phyloP scores from a whole-genome alignment of 2,329 filamentous ascomycete species.

The Seiridium unicorne region DNA sequence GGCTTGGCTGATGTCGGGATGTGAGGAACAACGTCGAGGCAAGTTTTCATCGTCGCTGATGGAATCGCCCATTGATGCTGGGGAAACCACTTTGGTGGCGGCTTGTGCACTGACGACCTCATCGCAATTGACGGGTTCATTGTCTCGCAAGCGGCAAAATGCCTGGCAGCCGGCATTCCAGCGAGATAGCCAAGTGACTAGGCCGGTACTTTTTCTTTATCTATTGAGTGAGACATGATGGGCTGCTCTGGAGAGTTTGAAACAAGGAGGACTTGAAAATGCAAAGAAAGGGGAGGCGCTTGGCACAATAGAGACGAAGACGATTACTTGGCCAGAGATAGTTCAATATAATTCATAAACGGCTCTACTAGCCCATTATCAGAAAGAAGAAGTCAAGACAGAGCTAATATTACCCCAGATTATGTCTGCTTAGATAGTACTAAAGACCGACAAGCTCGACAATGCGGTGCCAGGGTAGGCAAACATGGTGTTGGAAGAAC shows the following conservation, averaged over 20 bases:
- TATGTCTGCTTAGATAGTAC: conserved; percentile 35
- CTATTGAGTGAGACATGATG: neutral
- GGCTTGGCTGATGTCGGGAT: too few species aligned
- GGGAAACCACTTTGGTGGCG: too few species aligned
- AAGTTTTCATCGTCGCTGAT: too few species aligned
- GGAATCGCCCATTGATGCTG: too few species aligned
- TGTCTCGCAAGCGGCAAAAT: conserved; percentile 9
- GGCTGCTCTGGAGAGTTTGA: neutral
- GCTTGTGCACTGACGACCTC: neutral
- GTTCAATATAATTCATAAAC: neutral
- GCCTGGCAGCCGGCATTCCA: neutral
- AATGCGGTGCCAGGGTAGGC: conserved; percentile 51
- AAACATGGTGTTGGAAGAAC: conserved; percentile 63
- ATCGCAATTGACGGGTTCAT: neutral
- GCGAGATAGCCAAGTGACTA: neutral
- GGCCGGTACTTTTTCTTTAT: neutral
- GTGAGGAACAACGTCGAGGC: too few species aligned
- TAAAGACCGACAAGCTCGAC: conserved; percentile 56
- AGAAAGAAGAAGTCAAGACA: neutral
- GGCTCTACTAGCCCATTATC: too few species aligned
- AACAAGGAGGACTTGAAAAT: neutral
- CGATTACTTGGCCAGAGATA: neutral
- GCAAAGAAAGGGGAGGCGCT: too few species aligned
- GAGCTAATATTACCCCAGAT: neutral
- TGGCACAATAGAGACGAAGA: neutral